Conservation (phyloP, 495 filamentous ascomycete genomes). For the Aspergillus campestris region DNA sequence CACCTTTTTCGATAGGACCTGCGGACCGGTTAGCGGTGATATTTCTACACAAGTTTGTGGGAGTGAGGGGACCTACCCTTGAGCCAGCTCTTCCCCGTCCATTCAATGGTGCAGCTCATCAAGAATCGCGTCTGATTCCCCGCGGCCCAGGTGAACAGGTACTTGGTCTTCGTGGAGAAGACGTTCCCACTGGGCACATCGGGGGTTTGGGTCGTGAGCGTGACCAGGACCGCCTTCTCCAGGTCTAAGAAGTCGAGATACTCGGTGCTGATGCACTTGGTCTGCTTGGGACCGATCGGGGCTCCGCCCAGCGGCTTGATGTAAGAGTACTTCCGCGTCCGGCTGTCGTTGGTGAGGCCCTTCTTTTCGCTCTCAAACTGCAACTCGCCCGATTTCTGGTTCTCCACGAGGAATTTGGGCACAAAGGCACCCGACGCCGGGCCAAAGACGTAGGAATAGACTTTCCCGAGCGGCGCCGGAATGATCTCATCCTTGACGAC, state of each 20-base stretch:
- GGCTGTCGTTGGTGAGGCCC: conserved; percentile 64
- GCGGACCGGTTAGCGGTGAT: conserved; percentile 16
- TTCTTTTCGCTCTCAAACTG: conserved; percentile 74
- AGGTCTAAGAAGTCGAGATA: conserved; percentile 73
- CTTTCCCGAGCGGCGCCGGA: conserved; percentile 80
- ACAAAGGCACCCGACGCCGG: conserved; percentile 69
- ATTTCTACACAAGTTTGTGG: background rate
- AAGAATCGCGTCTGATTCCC: conserved; percentile 75
- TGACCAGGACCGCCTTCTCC: conserved; percentile 76
- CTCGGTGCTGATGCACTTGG: conserved; percentile 87
- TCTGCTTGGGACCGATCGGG: conserved; percentile 81
- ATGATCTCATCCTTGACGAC: conserved; percentile 78
- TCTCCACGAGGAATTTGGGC: conserved; percentile 71
- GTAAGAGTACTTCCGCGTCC: conserved; percentile 69
- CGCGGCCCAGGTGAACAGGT: conserved; percentile 86
- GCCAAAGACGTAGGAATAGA: conserved; percentile 83
- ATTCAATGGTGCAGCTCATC: conserved; percentile 84
- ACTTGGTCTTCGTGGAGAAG: conserved; percentile 85
- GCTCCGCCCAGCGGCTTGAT: conserved; percentile 80
- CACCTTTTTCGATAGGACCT: conserved; percentile 93
- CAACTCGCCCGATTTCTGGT: conserved; percentile 83
- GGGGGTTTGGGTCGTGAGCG: conserved; percentile 76
- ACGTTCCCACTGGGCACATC: conserved; percentile 93
- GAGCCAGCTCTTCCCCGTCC: conserved; percentile 96
- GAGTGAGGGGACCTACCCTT: conserved; percentile 57